Evolutionary conservation across 495 filamentous ascomycete species (phyloP), one percentile per base, ranked within the genome.

Genomic region (Neurospora sp.): DNA sequence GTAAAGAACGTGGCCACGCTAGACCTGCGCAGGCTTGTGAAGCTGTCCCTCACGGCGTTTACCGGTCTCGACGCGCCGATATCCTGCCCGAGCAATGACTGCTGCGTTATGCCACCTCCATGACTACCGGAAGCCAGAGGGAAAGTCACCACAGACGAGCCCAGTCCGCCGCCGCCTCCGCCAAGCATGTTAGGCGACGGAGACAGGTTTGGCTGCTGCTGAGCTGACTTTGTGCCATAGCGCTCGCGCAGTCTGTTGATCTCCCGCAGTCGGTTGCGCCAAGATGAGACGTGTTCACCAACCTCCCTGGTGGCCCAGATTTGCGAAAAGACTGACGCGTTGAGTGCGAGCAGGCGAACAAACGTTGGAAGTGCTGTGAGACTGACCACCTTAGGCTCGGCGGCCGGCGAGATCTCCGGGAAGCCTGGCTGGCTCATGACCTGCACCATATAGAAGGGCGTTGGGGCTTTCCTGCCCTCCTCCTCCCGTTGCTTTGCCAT

Each of bases 321-420:
- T 69, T 92, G 88, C 8, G 91, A 92, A 81, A 97, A 97, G 21
- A 98, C 93, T 15, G 93, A 96, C 2, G 96, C 94, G 79, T 97
- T 98, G 73, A 98, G 86, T 2, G 95, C 94, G 8, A 99, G 86
- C 74, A 97, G 91, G 31, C 96, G 92, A 43, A 97, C 91, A 78
- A 96, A 97, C n/a, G 89, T 85, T 6, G 94, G 91, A 5, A 99
- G 85, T 7, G 91, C 90, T 74, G 87, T 88, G 34, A 93, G 89
- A 39, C 91, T 93, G 71, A 99, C 86, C 69, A 98, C 88, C 82
- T 98, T 98, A 6, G 92, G 90, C 72, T 92, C 91, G 11, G 92
- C 90, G 0, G 94, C 94, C 1, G 95, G 92, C 1, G 94, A 97
- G 42, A 98, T 93, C 72, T 94, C 90, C 0, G 96, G 94, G 78